Base-by-base conservation (phyloP, 352 stramenopile species). In the Globisporangium megalacanthum region DNA sequence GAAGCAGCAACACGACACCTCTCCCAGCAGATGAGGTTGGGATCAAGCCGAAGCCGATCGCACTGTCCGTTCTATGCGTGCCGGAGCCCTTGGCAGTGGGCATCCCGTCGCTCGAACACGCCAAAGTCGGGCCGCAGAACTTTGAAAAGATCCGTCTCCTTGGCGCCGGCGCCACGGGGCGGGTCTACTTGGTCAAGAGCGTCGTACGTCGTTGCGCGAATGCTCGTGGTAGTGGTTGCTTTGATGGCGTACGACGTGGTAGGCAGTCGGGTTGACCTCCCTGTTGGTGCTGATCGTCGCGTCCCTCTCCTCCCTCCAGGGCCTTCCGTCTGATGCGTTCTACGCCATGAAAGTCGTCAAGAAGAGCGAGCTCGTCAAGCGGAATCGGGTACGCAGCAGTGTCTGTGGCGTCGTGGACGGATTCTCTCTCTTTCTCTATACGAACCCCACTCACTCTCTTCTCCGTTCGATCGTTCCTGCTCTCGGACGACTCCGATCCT, bases 341-440 rank as follows among this genome's bases (percentile, higher is more conserved):
- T 83, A 68, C 42, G 71, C 73, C 44, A 83, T 83, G 73, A 83
- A 83, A 46, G 71, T 83, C 39, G 70, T 80, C 64, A 77, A 77
- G 60, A 83, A 83, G 55, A 77, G 67, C 58, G 71, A 80, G 36
- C 66, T 80, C 25, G 49, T 69, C 52, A 68, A 67, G 49, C 61
- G 66, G 31, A 78, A 81, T 33, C 64, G 72, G 36, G 70, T 79
- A 47, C 49, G 54, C 54, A n/a, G 17, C 44, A 14, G 42, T 19
- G 17, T 45, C n/a, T 22, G 41, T 6, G n/a, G 19, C 25, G n/a
- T 48, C 6, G 11, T 48, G 42, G 42, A 4, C 20, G 17, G 11
- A 31, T 11, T 39, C 35, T 7, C 35, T 20, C n/a, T 49, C 11
- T 20, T 49, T 6, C 20, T 19, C 46, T 36, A 5, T 36, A 4